Percentiles rank a stretch among this genome's conserved stretches.
Conservation (phyloP, 2,329 filamentous ascomycete species). For the Fusarium torreyae region DNA sequence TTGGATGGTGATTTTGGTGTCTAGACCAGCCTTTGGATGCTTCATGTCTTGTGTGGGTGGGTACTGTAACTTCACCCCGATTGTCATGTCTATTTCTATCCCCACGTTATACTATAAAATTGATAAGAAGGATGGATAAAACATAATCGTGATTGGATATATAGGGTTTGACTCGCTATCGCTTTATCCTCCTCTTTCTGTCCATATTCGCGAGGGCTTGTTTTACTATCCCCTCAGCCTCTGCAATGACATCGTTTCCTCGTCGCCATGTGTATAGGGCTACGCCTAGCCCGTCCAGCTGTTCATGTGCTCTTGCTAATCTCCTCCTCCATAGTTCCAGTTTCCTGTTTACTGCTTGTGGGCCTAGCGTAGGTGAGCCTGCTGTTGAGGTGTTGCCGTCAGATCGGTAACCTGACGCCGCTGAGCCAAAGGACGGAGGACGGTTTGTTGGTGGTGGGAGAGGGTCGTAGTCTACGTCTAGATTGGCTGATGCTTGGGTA, state of each 20-base stretch:
- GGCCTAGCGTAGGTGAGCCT: slow-evolving; percentile 54
- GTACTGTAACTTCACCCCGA: not conserved
- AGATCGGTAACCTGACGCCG: slow-evolving; percentile 51
- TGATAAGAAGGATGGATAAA: not conserved
- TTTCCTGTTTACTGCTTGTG: slow-evolving; percentile 72
- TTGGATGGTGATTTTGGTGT: not conserved
- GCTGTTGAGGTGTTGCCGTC: slow-evolving; percentile 53
- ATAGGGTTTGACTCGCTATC: slow-evolving; percentile 10
- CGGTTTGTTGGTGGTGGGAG: slow-evolving; percentile 54
- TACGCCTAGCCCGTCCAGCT: slow-evolving; percentile 76
- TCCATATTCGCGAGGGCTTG: slow-evolving; percentile 65
- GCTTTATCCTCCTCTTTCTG: slow-evolving; percentile 39
- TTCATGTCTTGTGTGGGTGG: not conserved
- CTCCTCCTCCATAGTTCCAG: slow-evolving; percentile 80
- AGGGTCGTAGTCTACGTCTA: slow-evolving; percentile 60
- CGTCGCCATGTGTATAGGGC: slow-evolving; percentile 80
- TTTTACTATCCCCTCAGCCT: slow-evolving; percentile 76
- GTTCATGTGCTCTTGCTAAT: slow-evolving; percentile 74
- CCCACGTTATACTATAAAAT: slow-evolving; percentile 15
- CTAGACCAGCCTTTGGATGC: slow-evolving; percentile 1
- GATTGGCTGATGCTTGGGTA: slow-evolving; percentile 54
- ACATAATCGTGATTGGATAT: slow-evolving; percentile 14
- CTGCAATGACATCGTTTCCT: slow-evolving; percentile 77
- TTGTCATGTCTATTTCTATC: not conserved
- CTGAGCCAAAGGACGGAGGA: slow-evolving; percentile 45